Base-by-base conservation (phyloP, 2,329 filamentous ascomycete genomes). In the Phyllosticta capitalensis region DNA sequence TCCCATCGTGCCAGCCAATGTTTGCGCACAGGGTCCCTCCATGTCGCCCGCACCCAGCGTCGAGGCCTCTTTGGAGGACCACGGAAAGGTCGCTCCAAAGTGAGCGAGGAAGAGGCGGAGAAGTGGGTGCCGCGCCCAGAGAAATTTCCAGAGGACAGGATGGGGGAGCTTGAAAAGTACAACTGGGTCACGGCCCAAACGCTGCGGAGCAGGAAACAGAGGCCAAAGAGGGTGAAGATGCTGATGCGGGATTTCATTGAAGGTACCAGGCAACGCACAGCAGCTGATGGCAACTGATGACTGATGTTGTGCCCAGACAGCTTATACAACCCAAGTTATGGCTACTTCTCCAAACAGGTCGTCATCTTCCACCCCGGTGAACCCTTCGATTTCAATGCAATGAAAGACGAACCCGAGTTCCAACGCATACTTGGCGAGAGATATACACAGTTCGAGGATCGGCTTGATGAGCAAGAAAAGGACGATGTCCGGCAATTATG, bases 211-310 rank as follows among this genome's bases (percentile, higher is more conserved):
- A 81, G 88, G 58, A 85, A 78, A 57, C 87, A 95, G 70, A 80
- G 94, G 68, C 94, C 94, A 52, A 83, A 83, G 69, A 83, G 88
- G 72, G 92, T 96, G 65, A 96, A 96, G 82, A 99, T 99, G 94
- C 77, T 96, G 69, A 89, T 95, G 71, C 83, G 95, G 65, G 95
- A 99, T 79, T 99, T 99, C 70, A 94, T 99, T 70, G 94, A 99
- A 73, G 92, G 89, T 91, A 70, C 65, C 60, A 26, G 22, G 53
- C n/a, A 14, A 26, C 33, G 12, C 50, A 54, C 59, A 58, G 55
- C 52, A 17, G 19, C 28, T 26, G 26, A n/a, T 22, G 21, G 28
- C 20, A 9, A 22, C 20, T 33, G 14, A 17, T 54, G 50, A 22
- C 64, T 69, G 55, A 68, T 59, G 19, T 5, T 7, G 17, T 17